Evolutionary conservation across 495 filamentous ascomycete species (phyloP).

Genomic region (Penicillium maclennaniae): DNA sequence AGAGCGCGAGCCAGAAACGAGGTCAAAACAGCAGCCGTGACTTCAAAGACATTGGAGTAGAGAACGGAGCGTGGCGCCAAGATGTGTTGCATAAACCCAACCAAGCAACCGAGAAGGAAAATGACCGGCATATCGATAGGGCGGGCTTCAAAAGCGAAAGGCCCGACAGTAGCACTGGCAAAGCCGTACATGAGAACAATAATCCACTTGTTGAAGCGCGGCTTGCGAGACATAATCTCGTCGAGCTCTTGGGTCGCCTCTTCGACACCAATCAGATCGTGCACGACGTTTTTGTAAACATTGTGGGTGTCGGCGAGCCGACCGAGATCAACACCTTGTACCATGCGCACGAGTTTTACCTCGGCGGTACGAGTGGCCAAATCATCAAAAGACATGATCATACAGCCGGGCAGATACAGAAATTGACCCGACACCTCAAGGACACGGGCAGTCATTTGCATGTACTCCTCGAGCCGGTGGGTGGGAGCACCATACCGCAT

Average conservation of each 20-base stretch:
- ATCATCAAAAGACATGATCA: constrained; percentile 96
- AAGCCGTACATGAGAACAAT: constrained; percentile 76
- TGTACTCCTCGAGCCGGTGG: constrained; percentile 79
- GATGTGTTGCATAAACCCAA: constrained; percentile 80
- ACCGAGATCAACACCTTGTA: constrained; percentile 79
- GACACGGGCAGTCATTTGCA: constrained; percentile 85
- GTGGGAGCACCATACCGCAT: constrained; percentile 83
- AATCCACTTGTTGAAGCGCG: constrained; percentile 68
- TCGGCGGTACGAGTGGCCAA: constrained; percentile 84
- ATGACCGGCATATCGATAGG: constrained; percentile 84
- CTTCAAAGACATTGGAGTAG: constrained; percentile 83
- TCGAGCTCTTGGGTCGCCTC: constrained; percentile 73
- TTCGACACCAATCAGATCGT: constrained; percentile 80
- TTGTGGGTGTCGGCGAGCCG: constrained; percentile 81
- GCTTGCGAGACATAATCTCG: constrained; percentile 59
- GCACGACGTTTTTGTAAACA: constrained; percentile 90
- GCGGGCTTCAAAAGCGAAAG: constrained; percentile 83
- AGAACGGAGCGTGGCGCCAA: constrained; percentile 75
- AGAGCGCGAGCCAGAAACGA: constrained; percentile 84
- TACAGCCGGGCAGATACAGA: constrained; percentile 86
- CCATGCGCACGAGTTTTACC: constrained; percentile 77
- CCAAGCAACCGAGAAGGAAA: constrained; percentile 76
- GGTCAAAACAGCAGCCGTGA: constrained; percentile 77
- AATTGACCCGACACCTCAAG: constrained; percentile 89
- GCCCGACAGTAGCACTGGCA: constrained; percentile 71